These are phyloP conservation scores for Lipomyces sp. DNA, from an alignment of 805 yeast genomes.

Conservation along the genomic window DNA sequence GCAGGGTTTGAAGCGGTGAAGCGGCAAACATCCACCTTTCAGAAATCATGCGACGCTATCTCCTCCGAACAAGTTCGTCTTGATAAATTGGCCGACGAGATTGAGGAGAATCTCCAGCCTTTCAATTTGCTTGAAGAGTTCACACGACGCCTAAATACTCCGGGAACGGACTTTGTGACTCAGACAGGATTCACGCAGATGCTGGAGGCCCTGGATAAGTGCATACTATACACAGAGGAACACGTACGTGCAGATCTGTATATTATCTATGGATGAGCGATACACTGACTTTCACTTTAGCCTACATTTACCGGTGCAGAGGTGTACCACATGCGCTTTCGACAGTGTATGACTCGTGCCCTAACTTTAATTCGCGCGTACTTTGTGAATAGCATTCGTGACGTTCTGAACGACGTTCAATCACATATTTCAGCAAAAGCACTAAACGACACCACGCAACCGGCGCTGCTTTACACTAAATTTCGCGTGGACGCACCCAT, in stretches of 20 bases:
- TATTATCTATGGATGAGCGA: neutral
- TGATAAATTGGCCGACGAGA: conserved; percentile 43
- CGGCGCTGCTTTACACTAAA: conserved; percentile 65
- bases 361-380: conserved; percentile 71
- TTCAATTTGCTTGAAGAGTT: conserved; percentile 72
- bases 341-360: conserved; percentile 80
- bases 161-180: conserved; percentile 65
- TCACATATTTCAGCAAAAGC: conserved; percentile 32
- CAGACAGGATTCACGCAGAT: conserved; percentile 53
- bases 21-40: conserved; percentile 61
- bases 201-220: conserved; percentile 59
- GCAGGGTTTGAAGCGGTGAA: conserved; percentile 56
- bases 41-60: conserved; percentile 51
- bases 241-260: conserved; percentile 36
- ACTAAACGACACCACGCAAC: conserved; percentile 46
- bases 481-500: conserved; percentile 49
- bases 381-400: conserved; percentile 43
- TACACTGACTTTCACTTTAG: neutral
- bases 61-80: conserved; percentile 48
- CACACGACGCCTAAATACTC: conserved; percentile 62
- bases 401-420: conserved; percentile 26
- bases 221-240: conserved; percentile 56
- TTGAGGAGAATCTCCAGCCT: conserved; percentile 50
- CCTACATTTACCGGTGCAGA: conserved; percentile 67
- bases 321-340: conserved; percentile 64